Percentiles rank a stretch among this genome's conserved stretches.
These are phyloP conservation scores for Pueraria montana DNA, from an alignment of 306 rosid species.

Conservation along the genomic window DNA sequence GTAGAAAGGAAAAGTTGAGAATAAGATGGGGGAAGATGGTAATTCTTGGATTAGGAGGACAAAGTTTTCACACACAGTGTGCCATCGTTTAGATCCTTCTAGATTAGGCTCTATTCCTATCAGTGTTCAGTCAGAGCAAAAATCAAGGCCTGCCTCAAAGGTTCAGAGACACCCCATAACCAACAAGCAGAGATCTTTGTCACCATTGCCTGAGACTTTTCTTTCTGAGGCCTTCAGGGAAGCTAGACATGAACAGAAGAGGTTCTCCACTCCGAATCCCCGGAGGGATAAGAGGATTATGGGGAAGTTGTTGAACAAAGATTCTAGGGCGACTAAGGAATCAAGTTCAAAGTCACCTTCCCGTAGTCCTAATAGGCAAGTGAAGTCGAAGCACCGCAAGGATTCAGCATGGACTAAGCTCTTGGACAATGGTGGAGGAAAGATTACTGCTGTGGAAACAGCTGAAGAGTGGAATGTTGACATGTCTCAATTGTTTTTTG, in stretches of 20 bases:
- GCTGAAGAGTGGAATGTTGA: conserved; percentile 83
- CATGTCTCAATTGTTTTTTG: conserved; percentile 81
- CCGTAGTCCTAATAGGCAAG: conserved; percentile 53
- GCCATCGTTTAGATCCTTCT: conserved; percentile 80
- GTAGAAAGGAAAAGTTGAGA: conserved; percentile 35
- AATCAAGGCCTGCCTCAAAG: conserved; percentile 52
- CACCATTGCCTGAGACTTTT: conserved; percentile 67
- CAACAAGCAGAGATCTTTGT: conserved; percentile 79
- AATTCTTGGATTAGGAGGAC: conserved; percentile 93
- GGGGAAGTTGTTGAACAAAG: conserved; percentile 60
- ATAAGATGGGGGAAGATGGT: conserved; percentile 71
- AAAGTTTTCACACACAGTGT: conserved; percentile 84
- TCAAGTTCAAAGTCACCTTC: conserved; percentile 45
- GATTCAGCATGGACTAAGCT: conserved; percentile 77
- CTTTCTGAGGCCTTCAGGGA: conserved; percentile 74
- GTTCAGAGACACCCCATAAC: conserved; percentile 35
- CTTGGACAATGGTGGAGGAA: conserved; percentile 80
- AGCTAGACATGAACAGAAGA: conserved; percentile 72
- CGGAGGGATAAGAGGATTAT: conserved; percentile 57
- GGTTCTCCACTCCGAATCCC: conserved; percentile 83
- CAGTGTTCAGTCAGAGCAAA: conserved; percentile 47
- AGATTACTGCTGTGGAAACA: conserved; percentile 77
- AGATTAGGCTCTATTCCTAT: conserved; percentile 56
- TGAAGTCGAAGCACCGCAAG: conserved; percentile 60
- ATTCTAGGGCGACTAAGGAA: conserved; percentile 44